Percentiles rank a stretch among this genome's conserved stretches.
Evolutionary conservation across 495 filamentous ascomycete species (phyloP).

Genomic region (Aspergillus incahuasiensis): DNA sequence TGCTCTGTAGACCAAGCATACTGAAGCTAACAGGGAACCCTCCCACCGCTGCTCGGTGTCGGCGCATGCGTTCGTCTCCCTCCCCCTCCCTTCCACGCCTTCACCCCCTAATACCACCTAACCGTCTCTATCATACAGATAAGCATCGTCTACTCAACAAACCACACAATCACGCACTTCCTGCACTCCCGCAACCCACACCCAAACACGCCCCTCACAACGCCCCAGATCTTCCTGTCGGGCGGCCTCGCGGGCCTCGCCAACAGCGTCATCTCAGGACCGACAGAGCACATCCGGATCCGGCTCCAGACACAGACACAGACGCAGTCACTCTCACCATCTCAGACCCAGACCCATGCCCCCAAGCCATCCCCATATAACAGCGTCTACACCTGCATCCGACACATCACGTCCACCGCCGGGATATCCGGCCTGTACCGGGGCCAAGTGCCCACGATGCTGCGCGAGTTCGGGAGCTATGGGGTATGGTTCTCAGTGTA

Average conservation of each 20-base stretch:
- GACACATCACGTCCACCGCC: conserved; percentile 48
- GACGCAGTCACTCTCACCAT: conserved; percentile 53
- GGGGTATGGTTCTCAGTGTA: conserved; percentile 12
- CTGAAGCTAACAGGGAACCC: too few species aligned
- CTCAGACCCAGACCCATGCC: conserved; percentile 43
- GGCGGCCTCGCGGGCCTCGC: conserved; percentile 78
- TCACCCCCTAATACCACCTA: background rate
- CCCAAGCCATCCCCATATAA: too few species aligned
- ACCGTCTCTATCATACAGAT: conserved; percentile 3
- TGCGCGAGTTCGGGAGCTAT: conserved; percentile 8
- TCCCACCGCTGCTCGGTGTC: conserved; percentile 79
- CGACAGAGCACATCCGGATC: conserved; percentile 87
- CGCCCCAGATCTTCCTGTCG: conserved; percentile 70
- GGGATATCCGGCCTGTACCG: conserved; percentile 69
- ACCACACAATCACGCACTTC: background rate
- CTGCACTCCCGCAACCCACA: background rate
- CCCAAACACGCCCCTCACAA: conserved; percentile 39
- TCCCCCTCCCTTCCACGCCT: background rate
- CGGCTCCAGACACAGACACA: conserved; percentile 59
- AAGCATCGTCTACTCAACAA: conserved; percentile 73
- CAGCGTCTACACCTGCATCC: too few species aligned
- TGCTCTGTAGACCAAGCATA: too few species aligned
- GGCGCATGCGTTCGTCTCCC: conserved; percentile 65
- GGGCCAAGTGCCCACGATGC: conserved; percentile 57
- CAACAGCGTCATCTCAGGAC: conserved; percentile 70